These are phyloP conservation scores for Cercospora citrullina DNA, from an alignment of 2,329 filamentous ascomycete genomes.

Conservation along the genomic window DNA sequence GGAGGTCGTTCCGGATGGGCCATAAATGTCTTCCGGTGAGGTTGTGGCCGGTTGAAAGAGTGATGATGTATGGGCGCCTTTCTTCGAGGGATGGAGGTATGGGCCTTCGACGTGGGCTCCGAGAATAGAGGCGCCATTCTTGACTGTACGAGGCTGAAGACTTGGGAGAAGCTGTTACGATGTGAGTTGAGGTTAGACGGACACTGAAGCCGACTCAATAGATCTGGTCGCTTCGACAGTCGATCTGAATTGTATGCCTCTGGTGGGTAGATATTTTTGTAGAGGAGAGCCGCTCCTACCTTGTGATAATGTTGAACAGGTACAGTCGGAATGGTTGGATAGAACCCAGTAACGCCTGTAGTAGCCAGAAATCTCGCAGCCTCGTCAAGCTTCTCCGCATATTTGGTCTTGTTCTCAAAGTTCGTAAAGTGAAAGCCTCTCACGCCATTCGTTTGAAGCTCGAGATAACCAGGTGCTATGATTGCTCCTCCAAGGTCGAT, in stretches of 20 bases:
- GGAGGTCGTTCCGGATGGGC: constrained; percentile 42
- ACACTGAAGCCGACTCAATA: not conserved
- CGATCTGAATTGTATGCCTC: not conserved
- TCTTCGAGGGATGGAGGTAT: constrained; percentile 55
- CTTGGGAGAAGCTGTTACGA: constrained; percentile 48
- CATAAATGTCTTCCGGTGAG: constrained; percentile 47
- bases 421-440: constrained; percentile 58
- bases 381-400: constrained; percentile 47
- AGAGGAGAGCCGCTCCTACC: constrained; percentile 32
- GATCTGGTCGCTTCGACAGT: not conserved
- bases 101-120: constrained; percentile 60
- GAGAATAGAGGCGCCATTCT: constrained; percentile 51
- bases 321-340: constrained; percentile 56
- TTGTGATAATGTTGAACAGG: constrained; percentile 47
- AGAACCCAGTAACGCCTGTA: constrained; percentile 56
- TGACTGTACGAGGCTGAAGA: constrained; percentile 46
- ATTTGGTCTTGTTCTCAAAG: constrained; percentile 46
- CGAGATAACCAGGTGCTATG: constrained; percentile 52
- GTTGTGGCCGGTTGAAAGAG: constrained; percentile 46
- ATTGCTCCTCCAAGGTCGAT: constrained; percentile 17
- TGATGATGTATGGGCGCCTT: constrained; percentile 54
- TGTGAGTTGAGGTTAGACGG: not conserved
- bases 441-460: constrained; percentile 57
- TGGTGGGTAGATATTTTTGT: not conserved
- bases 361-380: constrained; percentile 52